phyloP scores from a whole-genome alignment of 140 eudicot genomes.

The Bidens hawaiensis region DNA sequence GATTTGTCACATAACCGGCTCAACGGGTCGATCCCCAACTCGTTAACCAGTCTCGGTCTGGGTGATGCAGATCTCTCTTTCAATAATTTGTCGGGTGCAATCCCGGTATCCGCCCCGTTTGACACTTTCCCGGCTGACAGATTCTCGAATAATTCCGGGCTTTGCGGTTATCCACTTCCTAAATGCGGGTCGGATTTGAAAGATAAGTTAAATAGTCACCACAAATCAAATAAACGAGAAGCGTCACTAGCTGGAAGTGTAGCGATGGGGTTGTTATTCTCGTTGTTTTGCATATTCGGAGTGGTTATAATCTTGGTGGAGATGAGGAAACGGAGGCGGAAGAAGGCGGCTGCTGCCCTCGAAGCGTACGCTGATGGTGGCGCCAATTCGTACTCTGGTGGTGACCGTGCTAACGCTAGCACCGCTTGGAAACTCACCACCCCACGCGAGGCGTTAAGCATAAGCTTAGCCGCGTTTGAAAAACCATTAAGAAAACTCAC shows the following conservation, averaged over 20 bases:
- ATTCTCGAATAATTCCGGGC: slow-evolving; percentile 69
- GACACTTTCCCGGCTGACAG: slow-evolving; percentile 68
- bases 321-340: slow-evolving; percentile 55
- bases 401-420: slow-evolving; percentile 35
- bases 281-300: slow-evolving; percentile 82
- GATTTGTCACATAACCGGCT: slow-evolving; percentile 74
- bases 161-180: slow-evolving; percentile 81
- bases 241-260: slow-evolving; percentile 85
- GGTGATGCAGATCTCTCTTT: slow-evolving; percentile 80
- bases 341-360: slow-evolving; percentile 67
- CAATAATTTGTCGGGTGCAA: slow-evolving; percentile 62
- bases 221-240: slow-evolving; percentile 49
- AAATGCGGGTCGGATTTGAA: slow-evolving; percentile 26
- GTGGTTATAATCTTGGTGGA: slow-evolving; percentile 56
- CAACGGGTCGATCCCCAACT: slow-evolving; percentile 70
- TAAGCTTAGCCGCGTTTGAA: slow-evolving; percentile 74
- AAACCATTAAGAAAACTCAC: slow-evolving; percentile 87
- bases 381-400: slow-evolving; percentile 53
- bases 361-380: slow-evolving; percentile 63
- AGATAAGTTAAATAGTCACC: slow-evolving; percentile 25
- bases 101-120: slow-evolving; percentile 78
- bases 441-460: slow-evolving; percentile 79
- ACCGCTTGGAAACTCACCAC: slow-evolving; percentile 69
- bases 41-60: slow-evolving; percentile 58
- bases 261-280: slow-evolving; percentile 78